These are phyloP conservation scores for Cyberlindnera lachancei DNA, from an alignment of 805 yeast genomes.

Conservation along the genomic window DNA sequence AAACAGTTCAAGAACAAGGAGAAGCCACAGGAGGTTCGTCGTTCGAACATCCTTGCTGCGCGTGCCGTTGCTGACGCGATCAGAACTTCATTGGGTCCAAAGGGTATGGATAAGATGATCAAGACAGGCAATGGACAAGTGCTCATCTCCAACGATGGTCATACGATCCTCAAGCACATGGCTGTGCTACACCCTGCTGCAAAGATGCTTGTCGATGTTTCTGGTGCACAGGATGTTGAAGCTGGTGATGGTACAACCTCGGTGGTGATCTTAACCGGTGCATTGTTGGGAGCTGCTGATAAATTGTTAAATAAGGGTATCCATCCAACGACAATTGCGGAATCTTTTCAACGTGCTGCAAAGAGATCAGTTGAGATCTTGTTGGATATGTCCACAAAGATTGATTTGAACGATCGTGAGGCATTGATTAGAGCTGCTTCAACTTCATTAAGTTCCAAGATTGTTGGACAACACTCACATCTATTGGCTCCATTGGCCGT, in stretches of 20 bases:
- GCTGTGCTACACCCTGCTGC: slow-evolving; percentile 99
- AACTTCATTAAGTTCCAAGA: slow-evolving; percentile 90
- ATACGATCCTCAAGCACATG: slow-evolving; percentile 94
- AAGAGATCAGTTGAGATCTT: slow-evolving; percentile 71
- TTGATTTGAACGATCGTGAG: slow-evolving; percentile 74
- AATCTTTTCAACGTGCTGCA: slow-evolving; percentile 90
- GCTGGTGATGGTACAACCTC: slow-evolving; percentile 99
- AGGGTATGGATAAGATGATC: slow-evolving; percentile 99
- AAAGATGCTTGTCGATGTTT: slow-evolving; percentile 92
- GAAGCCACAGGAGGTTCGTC: slow-evolving; percentile 95
- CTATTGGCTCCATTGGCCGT: slow-evolving; percentile 90
- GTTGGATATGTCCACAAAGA: slow-evolving; percentile 75
- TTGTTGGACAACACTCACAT: slow-evolving; percentile 86
- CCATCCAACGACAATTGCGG: slow-evolving; percentile 93
- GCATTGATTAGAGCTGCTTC: slow-evolving; percentile 86
- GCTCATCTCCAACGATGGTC: slow-evolving; percentile 97
- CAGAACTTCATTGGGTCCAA: slow-evolving; percentile 91
- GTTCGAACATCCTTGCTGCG: slow-evolving; percentile 96
- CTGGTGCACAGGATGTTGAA: slow-evolving; percentile 96
- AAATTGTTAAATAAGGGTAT: slow-evolving; percentile 81
- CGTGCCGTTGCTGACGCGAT: slow-evolving; percentile 98
- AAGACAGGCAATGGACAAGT: slow-evolving; percentile 88
- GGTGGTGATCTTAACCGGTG: slow-evolving; percentile 93
- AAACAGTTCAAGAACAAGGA: slow-evolving; percentile 93
- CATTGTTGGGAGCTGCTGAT: slow-evolving; percentile 91